Evolutionary conservation across 768 basidiomycete species (phyloP).

Genomic region (Tulasnella sp.): DNA sequence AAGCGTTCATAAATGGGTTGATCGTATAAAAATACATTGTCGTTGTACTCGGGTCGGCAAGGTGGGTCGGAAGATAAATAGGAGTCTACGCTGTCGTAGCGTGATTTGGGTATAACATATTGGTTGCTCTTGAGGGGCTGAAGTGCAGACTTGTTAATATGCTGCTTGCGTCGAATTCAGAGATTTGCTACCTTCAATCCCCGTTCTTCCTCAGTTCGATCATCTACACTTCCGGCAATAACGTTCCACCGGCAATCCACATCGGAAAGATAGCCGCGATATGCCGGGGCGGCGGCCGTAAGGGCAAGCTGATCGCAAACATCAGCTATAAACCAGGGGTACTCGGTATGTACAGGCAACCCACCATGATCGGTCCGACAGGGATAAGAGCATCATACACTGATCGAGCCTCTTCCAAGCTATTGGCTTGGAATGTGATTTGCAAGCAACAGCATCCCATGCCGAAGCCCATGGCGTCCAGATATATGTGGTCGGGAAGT

Average conservation of each 20-base stretch:
- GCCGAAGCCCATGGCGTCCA: constrained; percentile 99
- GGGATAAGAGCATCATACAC: constrained; percentile 97
- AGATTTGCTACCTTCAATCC: constrained; percentile 56
- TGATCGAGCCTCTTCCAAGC: constrained; percentile 81
- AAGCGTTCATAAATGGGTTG: constrained; percentile 64
- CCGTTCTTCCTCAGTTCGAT: constrained; percentile 91
- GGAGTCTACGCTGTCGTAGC: constrained; percentile 92
- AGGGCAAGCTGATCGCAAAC: constrained; percentile 62
- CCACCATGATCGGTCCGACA: constrained; percentile 87
- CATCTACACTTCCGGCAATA: constrained; percentile 96
- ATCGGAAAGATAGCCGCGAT: constrained; percentile 90
- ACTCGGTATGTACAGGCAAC: constrained; percentile 24
- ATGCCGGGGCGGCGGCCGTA: constrained; percentile 89
- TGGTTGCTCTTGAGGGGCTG: constrained; percentile 71
- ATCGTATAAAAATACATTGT: constrained; percentile 74
- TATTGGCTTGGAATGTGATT: constrained; percentile 94
- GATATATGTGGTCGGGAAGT: constrained; percentile 82
- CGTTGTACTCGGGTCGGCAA: constrained; percentile 92
- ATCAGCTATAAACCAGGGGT: background rate
- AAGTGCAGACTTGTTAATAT: background rate
- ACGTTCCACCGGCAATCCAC: constrained; percentile 99
- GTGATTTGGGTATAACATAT: constrained; percentile 86
- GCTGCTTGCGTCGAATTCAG: constrained; percentile 4
- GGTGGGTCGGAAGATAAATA: constrained; percentile 83
- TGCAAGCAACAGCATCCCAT: constrained; percentile 99